Evolutionary conservation across 495 filamentous ascomycete species (phyloP), one percentile per base, ranked within the genome.

Genomic region (Stereocaulon alpinum): DNA sequence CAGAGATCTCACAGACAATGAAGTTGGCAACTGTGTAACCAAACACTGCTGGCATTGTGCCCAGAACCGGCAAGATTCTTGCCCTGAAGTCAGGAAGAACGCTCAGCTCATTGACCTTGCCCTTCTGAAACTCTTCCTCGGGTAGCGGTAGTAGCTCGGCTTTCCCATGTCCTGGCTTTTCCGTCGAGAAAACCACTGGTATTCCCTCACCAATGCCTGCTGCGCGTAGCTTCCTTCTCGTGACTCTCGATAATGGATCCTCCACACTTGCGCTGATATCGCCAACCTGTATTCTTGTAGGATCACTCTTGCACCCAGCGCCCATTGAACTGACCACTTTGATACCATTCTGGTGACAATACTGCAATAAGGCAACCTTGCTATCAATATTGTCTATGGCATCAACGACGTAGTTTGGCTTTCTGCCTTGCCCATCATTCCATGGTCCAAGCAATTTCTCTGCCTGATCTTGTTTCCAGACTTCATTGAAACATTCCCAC

Each of bases 361-460:
- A 95, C 70, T 87, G 82, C 55, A 99, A 76, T 56, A 99, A 70
- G 55, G 88, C 86, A 17, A 97, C 93, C 73, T 99, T 99, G 54
- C 89, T 95, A 24, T 92, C 86, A 60, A 97, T 96, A 69, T 99
- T 97, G 67, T 99, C 93, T 62, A 99, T 99, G 15, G 93, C 95
- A 72, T 99, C 93, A 27, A 99, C 82, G 6, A 99, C 84, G 61
- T 85, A 99, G 65, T 91, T 86, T 2, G 89, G 89, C 65, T 76
- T 78, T 58, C 80, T 82, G 15, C 79, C 81, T 9, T 76, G 78
- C n/a, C 79, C 78, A 1, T 69, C 70, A 40, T 76, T 71, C 83
- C 85, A 87, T 0, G 78, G 71, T 2, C 67, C 81, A 51, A 98
- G 73, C 55, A 95, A 73, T 11, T 64, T 66, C 6, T 82, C 80